These are phyloP conservation scores for Bauhinia variegata DNA, from an alignment of 306 rosid species.

Conservation along the genomic window DNA sequence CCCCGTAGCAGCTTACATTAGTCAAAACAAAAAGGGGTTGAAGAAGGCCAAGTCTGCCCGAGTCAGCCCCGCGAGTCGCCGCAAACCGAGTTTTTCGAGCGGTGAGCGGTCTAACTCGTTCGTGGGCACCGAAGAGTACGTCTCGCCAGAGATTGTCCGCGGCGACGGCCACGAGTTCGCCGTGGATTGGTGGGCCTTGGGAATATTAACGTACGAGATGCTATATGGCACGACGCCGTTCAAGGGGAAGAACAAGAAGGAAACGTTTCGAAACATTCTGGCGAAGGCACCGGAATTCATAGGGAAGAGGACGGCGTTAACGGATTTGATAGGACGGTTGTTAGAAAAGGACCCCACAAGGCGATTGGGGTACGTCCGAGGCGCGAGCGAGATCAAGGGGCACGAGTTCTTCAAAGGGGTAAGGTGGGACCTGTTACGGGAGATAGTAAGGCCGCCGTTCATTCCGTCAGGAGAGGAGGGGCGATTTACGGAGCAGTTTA, in stretches of 20 bases:
- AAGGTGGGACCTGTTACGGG: conserved; percentile 75
- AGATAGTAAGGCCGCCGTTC: conserved; percentile 78
- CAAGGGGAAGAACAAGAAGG: conserved; percentile 75
- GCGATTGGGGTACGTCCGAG: conserved; percentile 68
- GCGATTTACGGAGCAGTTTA: not conserved
- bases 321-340: conserved; percentile 69
- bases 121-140: conserved; percentile 96
- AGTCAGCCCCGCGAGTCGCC: conserved; percentile 80
- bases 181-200: conserved; percentile 97
- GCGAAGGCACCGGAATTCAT: conserved; percentile 58
- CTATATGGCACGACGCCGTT: conserved; percentile 88
- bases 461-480: conserved; percentile 64
- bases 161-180: conserved; percentile 96
- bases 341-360: conserved; percentile 73
- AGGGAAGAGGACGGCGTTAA: conserved; percentile 62
- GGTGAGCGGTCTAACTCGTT: conserved; percentile 87
- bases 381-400: conserved; percentile 80
- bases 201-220: conserved; percentile 79
- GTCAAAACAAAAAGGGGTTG: conserved; percentile 29
- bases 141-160: conserved; percentile 82
- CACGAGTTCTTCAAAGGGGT: conserved; percentile 81
- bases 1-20: not conserved
- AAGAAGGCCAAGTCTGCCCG: conserved; percentile 70
- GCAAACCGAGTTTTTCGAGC: conserved; percentile 57
- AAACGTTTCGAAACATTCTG: conserved; percentile 77